Percentiles rank a stretch among this genome's conserved stretches.
Conservation (phyloP, 1,284 basidiomycete species). For the Puccinia hordei region DNA sequence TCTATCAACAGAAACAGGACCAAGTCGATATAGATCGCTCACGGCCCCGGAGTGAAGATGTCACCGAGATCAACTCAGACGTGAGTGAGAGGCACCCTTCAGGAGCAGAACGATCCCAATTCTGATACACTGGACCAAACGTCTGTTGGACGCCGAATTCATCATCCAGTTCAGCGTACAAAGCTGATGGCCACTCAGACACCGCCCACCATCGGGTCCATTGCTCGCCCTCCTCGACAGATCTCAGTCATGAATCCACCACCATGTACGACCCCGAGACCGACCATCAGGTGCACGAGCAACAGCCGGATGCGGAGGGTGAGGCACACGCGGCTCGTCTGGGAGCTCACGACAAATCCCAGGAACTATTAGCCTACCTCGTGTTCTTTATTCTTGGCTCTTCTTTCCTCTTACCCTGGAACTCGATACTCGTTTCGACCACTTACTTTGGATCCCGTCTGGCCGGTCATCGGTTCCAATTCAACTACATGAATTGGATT, state of each 20-base stretch:
- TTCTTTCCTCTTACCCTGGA: slow-evolving; percentile 35
- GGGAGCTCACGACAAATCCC: background rate
- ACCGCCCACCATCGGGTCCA: background rate
- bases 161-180: background rate
- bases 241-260: background rate
- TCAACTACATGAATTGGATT: slow-evolving; percentile 43
- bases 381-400: slow-evolving; percentile 35
- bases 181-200: background rate
- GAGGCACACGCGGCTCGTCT: background rate
- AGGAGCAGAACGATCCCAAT: background rate
- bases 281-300: background rate
- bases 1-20: too few species aligned
- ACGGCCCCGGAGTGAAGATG: background rate
- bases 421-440: slow-evolving; percentile 36
- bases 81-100: background rate
- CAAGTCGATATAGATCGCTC: too few species aligned
- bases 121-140: background rate
- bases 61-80: background rate
- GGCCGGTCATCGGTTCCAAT: slow-evolving; percentile 24
- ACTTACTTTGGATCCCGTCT: slow-evolving; percentile 34
- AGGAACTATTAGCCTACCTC: slow-evolving; percentile 21
- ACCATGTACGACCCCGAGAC: background rate
- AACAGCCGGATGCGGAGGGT: background rate
- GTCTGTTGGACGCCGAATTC: background rate
- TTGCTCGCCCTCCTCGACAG: background rate